Evolutionary conservation across 306 rosid species (phyloP), one percentile per base, ranked within the genome.

Genomic region (Abrus pulchellus): DNA sequence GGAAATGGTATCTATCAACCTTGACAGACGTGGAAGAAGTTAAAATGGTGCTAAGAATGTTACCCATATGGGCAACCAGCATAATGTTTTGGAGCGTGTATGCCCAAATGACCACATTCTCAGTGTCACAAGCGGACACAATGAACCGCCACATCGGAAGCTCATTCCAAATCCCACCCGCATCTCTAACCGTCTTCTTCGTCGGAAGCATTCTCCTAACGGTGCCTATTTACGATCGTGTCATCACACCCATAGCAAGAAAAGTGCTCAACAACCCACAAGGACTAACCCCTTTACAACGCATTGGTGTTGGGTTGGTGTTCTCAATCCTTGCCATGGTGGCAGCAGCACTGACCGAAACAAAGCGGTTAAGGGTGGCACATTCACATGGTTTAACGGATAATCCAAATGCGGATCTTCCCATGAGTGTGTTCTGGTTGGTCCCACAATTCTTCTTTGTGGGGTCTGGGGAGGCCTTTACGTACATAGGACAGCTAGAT

Each of bases 21-120:
- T 73, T 92, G 77, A 92, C 92, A 2, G 97, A 94, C 67, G 88
- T 94, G 0, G 97, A 94, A 80, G 98, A 94, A 86, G 97, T 92
- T 6, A 94, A 92, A 75, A 9, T 86, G 59, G 82, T 94, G 0
- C 32, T 82, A 48, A 74, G 92, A 81, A 91, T 94, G 93, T 13
- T 92, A 28, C 97, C 98, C 9, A 90, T 94, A 8, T 92, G 98
- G 98, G 98, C 97, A 48, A 90, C 97, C 3, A 87, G 94, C 34
- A 91, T 94, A 9, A 81, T 92, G 47, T 92, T 94, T 52, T 94
- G 97, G 97, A 90, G 94, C 3, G 79, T 90, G 7, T 86, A 92
- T 49, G 97, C 97, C 43, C 98, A 94, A 77, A 90, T 94, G 94
- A 87, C 89, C 11, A 94, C 97, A 27, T 92, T 94, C 82, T 92